Evolutionary conservation across 2,329 filamentous ascomycete species (phyloP), one percentile per base, ranked within the genome.

Genomic region (Aspergillus hortae): DNA sequence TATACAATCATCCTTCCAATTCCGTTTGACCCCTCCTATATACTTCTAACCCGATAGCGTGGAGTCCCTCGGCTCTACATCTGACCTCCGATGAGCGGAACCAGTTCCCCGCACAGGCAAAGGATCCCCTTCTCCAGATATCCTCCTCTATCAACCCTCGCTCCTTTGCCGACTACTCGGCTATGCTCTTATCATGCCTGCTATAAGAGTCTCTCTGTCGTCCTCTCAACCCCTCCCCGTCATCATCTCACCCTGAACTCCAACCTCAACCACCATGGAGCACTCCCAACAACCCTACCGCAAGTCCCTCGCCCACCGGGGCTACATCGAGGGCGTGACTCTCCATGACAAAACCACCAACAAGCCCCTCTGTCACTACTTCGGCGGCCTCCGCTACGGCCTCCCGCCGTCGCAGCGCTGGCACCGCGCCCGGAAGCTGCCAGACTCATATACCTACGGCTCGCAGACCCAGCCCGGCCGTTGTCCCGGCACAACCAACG

Each of bases 321-420:
- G 80, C 44, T 74, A 73, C 53, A 68, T 82, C 23, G 70, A 78
- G 65, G 80, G 80, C 19, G 60, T 74, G 3, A 79, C 76, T 0
- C 67, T 81, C 48, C 62, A 69, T 10, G 60, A 68, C 15, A 59
- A 59, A 21, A 55, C 61, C 10, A 61, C 63, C 11, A 54, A 56
- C 12, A 58, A 62, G 15, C 65, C 70, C 5, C 64, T 77, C 2
- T 76, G 76, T 49, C 76, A 77, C 53, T 83, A 77, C 61, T 81
- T 81, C 49, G 80, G 80, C 17, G 79, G 79, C 5, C 65, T 84
- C 1, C 80, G 80, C 0, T 84, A 82, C 54, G 81, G 77, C 1
- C 66, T 81, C 1, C 77, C 80, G 12, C 79, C 80, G 0, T 54
- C 69, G 12, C 73, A 74, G 54, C 72, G 80, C 48, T 83, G 80